Conservation (phyloP, 805 yeast genomes). For the baker's yeast (Saccharomyces cerevisiae) region DNA sequence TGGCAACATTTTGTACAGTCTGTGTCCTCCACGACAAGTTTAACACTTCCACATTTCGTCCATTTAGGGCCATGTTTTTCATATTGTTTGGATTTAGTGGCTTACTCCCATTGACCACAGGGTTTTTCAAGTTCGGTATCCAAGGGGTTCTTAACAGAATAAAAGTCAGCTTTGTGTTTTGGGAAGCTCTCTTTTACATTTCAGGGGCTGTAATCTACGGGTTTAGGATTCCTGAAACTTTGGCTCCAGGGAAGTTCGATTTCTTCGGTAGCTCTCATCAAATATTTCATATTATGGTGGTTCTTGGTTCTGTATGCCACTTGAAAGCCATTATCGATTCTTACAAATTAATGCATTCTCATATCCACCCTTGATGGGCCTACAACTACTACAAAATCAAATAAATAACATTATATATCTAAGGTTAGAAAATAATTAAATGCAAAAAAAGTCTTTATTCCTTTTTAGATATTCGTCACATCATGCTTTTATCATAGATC, state of each 20-base stretch:
- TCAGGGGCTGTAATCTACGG: constrained; percentile 77
- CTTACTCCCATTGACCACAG: constrained; percentile 55
- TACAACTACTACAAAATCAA: background rate
- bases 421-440: background rate
- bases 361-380: background rate
- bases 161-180: constrained; percentile 50
- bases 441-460: background rate
- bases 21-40: constrained; percentile 62
- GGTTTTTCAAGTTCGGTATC: constrained; percentile 43
- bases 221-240: constrained; percentile 65
- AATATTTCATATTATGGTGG: constrained; percentile 71
- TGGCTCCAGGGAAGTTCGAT: constrained; percentile 55
- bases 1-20: constrained; percentile 56
- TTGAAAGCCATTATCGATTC: constrained; percentile 57
- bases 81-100: constrained; percentile 73
- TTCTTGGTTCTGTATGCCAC: constrained; percentile 69
- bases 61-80: constrained; percentile 70
- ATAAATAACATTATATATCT: background rate
- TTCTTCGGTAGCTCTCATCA: constrained; percentile 76
- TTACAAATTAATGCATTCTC: constrained; percentile 34
- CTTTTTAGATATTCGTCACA: too few species aligned
- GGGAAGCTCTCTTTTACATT: constrained; percentile 69
- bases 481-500: background rate
- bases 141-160: constrained; percentile 43
- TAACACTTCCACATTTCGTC: constrained; percentile 57